Percentiles rank a stretch among this genome's conserved stretches.
Evolutionary conservation across 1,284 basidiomycete genomes (phyloP).

Genomic region (Bjerkandera adusta): DNA sequence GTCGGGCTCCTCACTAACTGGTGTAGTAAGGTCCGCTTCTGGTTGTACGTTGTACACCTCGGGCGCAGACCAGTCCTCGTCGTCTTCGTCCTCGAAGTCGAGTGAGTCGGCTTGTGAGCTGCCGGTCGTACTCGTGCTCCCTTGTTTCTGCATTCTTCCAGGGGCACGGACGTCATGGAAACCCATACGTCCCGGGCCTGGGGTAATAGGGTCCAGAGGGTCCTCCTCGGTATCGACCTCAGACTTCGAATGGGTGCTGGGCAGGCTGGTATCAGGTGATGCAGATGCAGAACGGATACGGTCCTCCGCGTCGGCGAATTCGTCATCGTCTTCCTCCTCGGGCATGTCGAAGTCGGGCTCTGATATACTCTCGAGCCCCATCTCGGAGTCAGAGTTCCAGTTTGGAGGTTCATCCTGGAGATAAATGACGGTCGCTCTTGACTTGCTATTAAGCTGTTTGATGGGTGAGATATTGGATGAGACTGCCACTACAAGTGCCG

Average conservation of each 20-base stretch:
- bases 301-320: constrained; percentile 37
- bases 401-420: constrained; percentile 83
- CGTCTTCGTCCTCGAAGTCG: constrained; percentile 47
- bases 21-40: constrained; percentile 23
- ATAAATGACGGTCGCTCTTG: constrained; percentile 70
- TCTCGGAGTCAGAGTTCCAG: constrained; percentile 76
- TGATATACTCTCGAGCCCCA: constrained; percentile 78
- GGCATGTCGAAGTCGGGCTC: constrained; percentile 65
- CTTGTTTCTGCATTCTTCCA: constrained; percentile 23
- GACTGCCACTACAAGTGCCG: constrained; percentile 16
- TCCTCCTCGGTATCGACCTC: constrained; percentile 69
- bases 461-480: constrained; percentile 1
- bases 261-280: constrained; percentile 23
- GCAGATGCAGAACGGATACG: constrained; percentile 28
- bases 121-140: constrained; percentile 20
- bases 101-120: constrained; percentile 15
- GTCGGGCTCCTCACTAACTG: constrained; percentile 7
- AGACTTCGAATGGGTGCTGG: constrained; percentile 11
- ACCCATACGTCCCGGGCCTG: constrained; percentile 45
- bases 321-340: constrained; percentile 37
- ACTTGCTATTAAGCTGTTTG: constrained; percentile 47
- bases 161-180: constrained; percentile 34
- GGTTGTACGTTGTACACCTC: constrained; percentile 35
- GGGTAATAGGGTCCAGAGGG: constrained; percentile 61
- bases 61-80: constrained; percentile 68